Base-by-base conservation (phyloP, 345 rosid species). In the Brassica cretica region DNA sequence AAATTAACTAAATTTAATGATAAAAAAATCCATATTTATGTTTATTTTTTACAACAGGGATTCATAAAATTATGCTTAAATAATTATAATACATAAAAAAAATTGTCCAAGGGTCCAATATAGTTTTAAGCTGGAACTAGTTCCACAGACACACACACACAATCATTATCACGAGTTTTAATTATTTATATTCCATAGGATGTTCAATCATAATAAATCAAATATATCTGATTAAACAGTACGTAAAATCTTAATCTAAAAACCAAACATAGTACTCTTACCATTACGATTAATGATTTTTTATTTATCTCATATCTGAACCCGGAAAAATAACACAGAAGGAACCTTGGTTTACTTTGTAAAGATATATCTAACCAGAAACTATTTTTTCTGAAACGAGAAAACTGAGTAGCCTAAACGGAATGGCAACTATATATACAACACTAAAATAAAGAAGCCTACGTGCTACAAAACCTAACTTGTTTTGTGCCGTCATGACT, bases 391-490 rank as follows among this genome's bases (percentile, higher is more conserved):
- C 24, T 68, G 44, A 63, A 33, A 69, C 51, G 68, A 58, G 7
- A 76, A 68, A 55, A 25, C 24, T 16, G 44, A 73, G 51, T 15
- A 62, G 10, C 29, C 29, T 16, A 19, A 44, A 14, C n/a, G 37
- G 6, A 49, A 29, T 4, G 6, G 21, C n/a, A 19, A 1, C 5
- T 56, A 46, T 24, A 68, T 27, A 27, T 27, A 27, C 39, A 49
- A 46, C 74, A 61, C 16, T 19, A 76, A 69, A 69, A 70, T 21
- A 51, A 27, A 68, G 10, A 67, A 44, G 73, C 30, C 60, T 29
- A 70, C 58, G 59, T 70, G 10, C 41, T 70, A 70, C 11, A 51
- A 24, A 64, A 51, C 60, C 51, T 55, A 64, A 77, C 19, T 46
- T 4, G 27, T 46, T n/a, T n/a, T 5, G 41, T 39, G 46, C 46